Percentiles rank a stretch among this genome's conserved stretches.
These are phyloP conservation scores for Mycocentrospora acerina DNA, from an alignment of 2,329 filamentous ascomycete species.

Conservation along the genomic window DNA sequence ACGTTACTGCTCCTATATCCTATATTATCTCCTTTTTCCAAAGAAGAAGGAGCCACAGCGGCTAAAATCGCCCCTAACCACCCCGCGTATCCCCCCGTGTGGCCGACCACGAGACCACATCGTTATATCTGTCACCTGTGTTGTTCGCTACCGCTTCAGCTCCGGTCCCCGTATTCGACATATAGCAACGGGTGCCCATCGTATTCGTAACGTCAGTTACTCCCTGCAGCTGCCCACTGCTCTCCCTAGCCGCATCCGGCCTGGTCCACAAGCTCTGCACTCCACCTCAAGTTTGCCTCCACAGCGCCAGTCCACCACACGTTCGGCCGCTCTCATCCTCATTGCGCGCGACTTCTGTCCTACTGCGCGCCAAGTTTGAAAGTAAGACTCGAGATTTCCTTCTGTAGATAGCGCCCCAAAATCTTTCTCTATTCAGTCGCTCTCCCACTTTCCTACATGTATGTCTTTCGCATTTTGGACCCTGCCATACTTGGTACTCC, in stretches of 20 bases:
- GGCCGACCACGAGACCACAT: too few relatives aligned
- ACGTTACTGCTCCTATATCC: too few relatives aligned
- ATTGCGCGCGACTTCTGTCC: conserved; percentile 26
- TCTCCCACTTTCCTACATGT: neutral
- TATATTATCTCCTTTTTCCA: too few relatives aligned
- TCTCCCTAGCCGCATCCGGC: conserved; percentile 24
- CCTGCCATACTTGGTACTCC: neutral
- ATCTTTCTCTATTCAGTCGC: neutral
- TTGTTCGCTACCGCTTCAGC: too few relatives aligned
- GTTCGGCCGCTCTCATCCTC: conserved; percentile 22
- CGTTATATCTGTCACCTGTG: too few relatives aligned
- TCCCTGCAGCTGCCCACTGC: conserved; percentile 10
- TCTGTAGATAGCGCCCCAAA: neutral
- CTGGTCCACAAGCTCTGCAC: conserved; percentile 15
- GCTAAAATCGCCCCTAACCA: too few relatives aligned
- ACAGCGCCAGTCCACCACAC: conserved; percentile 28
- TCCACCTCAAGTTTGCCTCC: conserved; percentile 32
- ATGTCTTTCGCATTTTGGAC: neutral
- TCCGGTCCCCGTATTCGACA: neutral
- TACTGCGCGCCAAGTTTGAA: conserved; percentile 24
- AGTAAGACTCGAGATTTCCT: conserved; percentile 30
- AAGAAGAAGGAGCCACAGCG: too few relatives aligned
- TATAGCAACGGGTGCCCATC: too few relatives aligned
- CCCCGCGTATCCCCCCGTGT: too few relatives aligned
- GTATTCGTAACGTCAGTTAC: too few relatives aligned